These are phyloP conservation scores for Cercophora newfieldiana DNA, from an alignment of 495 filamentous ascomycete species.

Conservation along the genomic window DNA sequence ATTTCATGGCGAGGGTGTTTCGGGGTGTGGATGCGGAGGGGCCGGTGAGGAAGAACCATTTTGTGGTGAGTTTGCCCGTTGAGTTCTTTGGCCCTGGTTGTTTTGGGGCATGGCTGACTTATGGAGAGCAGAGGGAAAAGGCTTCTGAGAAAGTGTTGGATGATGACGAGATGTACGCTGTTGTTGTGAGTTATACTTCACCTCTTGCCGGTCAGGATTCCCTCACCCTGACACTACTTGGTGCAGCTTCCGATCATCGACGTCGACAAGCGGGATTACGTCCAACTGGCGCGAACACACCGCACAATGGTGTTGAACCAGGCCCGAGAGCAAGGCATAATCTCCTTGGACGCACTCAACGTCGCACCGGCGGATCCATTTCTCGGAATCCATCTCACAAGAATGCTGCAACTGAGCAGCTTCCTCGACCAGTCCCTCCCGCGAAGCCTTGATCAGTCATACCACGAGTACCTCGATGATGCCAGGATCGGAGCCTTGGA, in stretches of 20 bases:
- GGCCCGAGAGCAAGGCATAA: background rate
- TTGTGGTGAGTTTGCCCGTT: background rate
- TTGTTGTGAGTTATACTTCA: background rate
- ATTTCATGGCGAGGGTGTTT: conserved; percentile 4
- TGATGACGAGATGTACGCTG: conserved; percentile 1
- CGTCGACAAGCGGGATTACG: conserved; percentile 15
- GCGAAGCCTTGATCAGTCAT: conserved; percentile 15
- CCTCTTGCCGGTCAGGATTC: background rate
- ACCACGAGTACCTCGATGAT: conserved; percentile 8
- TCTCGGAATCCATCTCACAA: background rate
- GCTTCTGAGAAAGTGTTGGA: background rate
- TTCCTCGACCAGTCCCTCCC: conserved; percentile 16
- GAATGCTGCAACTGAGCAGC: conserved; percentile 8
- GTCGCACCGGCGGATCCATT: background rate
- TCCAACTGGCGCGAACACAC: background rate
- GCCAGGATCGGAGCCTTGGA: conserved; percentile 7
- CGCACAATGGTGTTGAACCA: background rate
- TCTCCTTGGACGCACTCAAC: background rate
- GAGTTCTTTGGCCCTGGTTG: too few species aligned
- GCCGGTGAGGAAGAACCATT: conserved; percentile 7
- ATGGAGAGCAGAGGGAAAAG: background rate
- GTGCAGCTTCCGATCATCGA: conserved; percentile 12
- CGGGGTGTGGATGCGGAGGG: conserved; percentile 10
- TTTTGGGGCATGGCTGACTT: background rate
- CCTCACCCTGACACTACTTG: background rate